These are phyloP conservation scores for Colletotrichum zoysiae DNA, from an alignment of 2,329 filamentous ascomycete genomes.

Conservation along the genomic window DNA sequence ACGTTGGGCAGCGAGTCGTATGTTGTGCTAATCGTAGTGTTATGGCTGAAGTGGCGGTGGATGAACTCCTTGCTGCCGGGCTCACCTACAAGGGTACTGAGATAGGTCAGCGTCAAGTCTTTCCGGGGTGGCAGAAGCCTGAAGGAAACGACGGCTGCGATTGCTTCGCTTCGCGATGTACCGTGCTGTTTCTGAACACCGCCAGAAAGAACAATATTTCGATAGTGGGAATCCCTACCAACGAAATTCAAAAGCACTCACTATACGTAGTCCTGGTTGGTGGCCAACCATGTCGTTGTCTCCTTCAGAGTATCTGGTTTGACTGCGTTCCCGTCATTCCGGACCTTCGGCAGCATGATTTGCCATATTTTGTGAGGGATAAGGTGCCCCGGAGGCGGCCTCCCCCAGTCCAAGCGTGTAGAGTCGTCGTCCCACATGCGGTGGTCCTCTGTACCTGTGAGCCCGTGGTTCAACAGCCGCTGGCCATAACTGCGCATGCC, in stretches of 20 bases:
- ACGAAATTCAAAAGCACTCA: slow-evolving; percentile 9
- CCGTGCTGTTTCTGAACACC: too few species aligned
- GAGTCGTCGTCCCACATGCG: too few species aligned
- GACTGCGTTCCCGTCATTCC: not conserved
- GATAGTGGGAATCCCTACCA: too few species aligned
- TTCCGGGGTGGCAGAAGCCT: too few species aligned
- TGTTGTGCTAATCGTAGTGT: slow-evolving; percentile 41
- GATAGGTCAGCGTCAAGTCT: not conserved
- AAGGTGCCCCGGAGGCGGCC: not conserved
- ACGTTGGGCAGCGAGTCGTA: slow-evolving; percentile 46
- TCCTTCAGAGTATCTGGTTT: slow-evolving; percentile 7
- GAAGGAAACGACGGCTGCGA: too few species aligned
- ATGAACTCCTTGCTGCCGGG: slow-evolving; percentile 47
- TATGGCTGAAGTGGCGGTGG: slow-evolving; percentile 4
- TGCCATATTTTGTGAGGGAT: slow-evolving; percentile 40
- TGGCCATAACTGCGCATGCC: too few species aligned
- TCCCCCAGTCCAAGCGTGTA: not conserved
- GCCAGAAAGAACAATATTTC: not conserved
- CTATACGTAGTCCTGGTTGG: slow-evolving; percentile 38
- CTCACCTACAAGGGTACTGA: slow-evolving; percentile 46
- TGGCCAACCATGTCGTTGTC: slow-evolving; percentile 38
- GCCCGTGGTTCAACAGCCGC: too few species aligned
- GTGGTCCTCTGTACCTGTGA: too few species aligned
- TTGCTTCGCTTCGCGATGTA: too few species aligned
- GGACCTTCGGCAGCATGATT: slow-evolving; percentile 27